Percentiles rank a stretch among this genome's conserved stretches.
Evolutionary conservation across 2,329 filamentous ascomycete genomes (phyloP).

Genomic region (Fusarium sp.): DNA sequence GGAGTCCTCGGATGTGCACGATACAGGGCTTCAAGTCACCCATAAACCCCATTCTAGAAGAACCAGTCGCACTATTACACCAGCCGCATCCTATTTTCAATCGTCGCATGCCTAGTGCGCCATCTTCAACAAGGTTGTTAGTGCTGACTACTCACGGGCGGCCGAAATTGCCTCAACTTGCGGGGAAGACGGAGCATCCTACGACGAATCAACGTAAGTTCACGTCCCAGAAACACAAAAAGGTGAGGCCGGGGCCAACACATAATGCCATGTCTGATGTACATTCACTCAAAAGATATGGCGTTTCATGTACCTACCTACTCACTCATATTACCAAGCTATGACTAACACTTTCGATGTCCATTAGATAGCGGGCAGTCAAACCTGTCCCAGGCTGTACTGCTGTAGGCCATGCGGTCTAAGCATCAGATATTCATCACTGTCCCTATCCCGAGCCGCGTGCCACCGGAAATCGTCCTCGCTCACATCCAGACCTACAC

Average conservation of each 20-base stretch:
- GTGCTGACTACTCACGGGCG: not conserved
- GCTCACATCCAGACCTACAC: conserved; percentile 28
- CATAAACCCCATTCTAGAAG: not conserved
- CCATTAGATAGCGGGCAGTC: not conserved
- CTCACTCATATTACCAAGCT: not conserved
- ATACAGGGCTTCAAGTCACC: not conserved
- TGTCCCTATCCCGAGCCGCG: conserved; percentile 22
- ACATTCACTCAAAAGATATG: not conserved
- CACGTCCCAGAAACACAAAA: not conserved
- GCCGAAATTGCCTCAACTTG: conserved; percentile 20
- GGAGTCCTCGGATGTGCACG: not conserved
- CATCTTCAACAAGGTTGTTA: conserved; percentile 1
- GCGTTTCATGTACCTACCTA: not conserved
- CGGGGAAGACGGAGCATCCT: conserved; percentile 8
- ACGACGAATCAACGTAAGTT: conserved; percentile 7
- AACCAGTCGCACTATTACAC: not conserved
- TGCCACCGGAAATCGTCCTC: conserved; percentile 31
- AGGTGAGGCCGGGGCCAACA: not conserved
- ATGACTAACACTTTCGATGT: conserved; percentile 10
- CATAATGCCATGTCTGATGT: not conserved
- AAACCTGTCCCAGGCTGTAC: not conserved
- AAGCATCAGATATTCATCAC: conserved; percentile 20
- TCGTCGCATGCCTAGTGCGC: not conserved
- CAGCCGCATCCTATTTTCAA: not conserved
- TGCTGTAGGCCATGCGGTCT: conserved; percentile 24